Evolutionary conservation across 1,284 basidiomycete genomes (phyloP).

Genomic region (Volvariella surrecta): DNA sequence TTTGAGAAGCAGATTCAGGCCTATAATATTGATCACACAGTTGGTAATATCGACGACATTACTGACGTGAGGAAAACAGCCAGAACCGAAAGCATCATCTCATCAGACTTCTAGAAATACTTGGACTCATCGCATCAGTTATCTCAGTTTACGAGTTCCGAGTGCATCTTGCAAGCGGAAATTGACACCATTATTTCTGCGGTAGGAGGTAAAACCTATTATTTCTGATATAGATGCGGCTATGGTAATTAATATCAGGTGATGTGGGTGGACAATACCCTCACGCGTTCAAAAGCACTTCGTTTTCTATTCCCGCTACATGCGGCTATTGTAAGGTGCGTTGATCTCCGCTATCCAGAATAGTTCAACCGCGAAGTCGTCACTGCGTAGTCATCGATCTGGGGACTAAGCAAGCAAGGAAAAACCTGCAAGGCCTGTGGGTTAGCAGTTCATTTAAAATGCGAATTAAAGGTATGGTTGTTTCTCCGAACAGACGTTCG

Average conservation of each 20-base stretch:
- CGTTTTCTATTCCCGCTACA: conserved; percentile 75
- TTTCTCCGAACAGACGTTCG: conserved; percentile 5
- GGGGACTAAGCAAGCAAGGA: conserved; percentile 80
- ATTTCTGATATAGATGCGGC: conserved; percentile 1
- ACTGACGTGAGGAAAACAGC: conserved; percentile 42
- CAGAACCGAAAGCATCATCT: not conserved
- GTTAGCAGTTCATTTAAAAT: conserved; percentile 75
- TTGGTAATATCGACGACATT: conserved; percentile 57
- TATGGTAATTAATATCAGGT: conserved; percentile 28
- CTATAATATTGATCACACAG: conserved; percentile 41
- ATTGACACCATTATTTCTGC: conserved; percentile 50
- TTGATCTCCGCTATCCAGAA: not conserved
- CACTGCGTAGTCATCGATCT: conserved; percentile 56
- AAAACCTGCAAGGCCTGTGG: conserved; percentile 76
- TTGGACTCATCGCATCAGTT: conserved; percentile 58
- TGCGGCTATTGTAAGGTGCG: conserved; percentile 76
- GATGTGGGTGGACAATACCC: conserved; percentile 65
- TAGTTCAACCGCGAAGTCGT: not conserved
- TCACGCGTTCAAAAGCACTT: conserved; percentile 74
- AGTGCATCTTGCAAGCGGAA: conserved; percentile 47
- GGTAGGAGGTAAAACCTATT: conserved; percentile 50
- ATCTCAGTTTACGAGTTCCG: conserved; percentile 44
- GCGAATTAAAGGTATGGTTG: conserved; percentile 66
- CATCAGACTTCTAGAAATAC: conserved; percentile 37
- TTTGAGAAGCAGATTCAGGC: conserved; percentile 39